Percentiles rank a stretch among this genome's conserved stretches.
These are phyloP conservation scores for Elymus sibiricus DNA, from an alignment of 176 grass and related monocot genomes.

Conservation along the genomic window DNA sequence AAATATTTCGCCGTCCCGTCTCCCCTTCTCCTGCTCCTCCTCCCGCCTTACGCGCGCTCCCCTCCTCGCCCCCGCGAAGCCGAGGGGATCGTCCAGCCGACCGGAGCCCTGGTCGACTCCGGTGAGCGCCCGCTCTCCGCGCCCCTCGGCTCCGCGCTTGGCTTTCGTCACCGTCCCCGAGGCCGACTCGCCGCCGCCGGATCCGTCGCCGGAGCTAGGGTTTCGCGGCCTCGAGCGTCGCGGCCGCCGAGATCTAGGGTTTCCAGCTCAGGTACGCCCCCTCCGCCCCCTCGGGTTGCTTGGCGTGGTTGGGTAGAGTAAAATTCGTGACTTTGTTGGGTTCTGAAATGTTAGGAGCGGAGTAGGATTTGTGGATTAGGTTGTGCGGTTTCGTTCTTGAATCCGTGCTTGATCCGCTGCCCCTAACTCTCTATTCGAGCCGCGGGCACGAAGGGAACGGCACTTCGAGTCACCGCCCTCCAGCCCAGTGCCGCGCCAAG, in stretches of 20 bases:
- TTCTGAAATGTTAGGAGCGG: neutral
- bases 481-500: no score
- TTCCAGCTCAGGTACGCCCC: constrained; percentile 20
- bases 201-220: constrained; percentile 22
- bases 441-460: no score
- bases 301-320: neutral
- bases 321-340: neutral
- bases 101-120: no score
- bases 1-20: no score
- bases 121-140: neutral
- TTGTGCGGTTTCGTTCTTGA: neutral
- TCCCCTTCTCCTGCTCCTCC: no score
- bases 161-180: neutral
- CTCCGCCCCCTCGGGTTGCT: neutral
- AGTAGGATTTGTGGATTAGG: constrained; percentile 4
- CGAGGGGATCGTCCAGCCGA: no score
- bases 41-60: no score
- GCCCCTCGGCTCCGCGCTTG: neutral
- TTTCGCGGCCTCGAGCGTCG: neutral
- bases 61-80: no score
- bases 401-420: neutral
- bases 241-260: constrained; percentile 28
- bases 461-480: no score
- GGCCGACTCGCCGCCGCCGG: neutral
- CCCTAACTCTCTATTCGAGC: no score